phyloP scores from a whole-genome alignment of 2,329 filamentous ascomycete genomes.

The Trichoderma sp. region DNA sequence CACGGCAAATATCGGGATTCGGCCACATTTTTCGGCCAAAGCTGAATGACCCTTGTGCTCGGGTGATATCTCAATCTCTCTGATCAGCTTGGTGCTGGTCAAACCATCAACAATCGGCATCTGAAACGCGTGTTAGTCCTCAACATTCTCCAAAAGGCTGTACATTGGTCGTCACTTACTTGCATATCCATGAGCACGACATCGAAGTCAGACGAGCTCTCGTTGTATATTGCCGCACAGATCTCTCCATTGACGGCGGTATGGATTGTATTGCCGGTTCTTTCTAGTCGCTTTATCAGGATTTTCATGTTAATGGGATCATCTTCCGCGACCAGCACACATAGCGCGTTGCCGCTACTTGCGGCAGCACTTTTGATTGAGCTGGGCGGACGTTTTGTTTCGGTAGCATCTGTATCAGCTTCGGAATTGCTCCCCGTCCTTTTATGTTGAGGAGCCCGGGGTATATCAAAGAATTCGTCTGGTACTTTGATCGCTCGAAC shows the following conservation, averaged over 20 bases:
- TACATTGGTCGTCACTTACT: constrained; percentile 47
- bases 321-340: constrained; percentile 79
- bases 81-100: constrained; percentile 78
- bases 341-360: constrained; percentile 39
- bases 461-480: constrained; percentile 44
- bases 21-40: constrained; percentile 58
- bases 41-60: constrained; percentile 52
- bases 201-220: constrained; percentile 64
- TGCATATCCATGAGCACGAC: constrained; percentile 92
- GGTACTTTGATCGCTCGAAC: constrained; percentile 49
- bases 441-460: constrained; percentile 31
- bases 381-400: constrained; percentile 22
- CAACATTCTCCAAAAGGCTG: neutral
- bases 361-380: constrained; percentile 28
- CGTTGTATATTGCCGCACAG: constrained; percentile 69
- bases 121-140: constrained; percentile 44
- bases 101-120: constrained; percentile 92
- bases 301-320: constrained; percentile 85
- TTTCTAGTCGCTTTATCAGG: constrained; percentile 75
- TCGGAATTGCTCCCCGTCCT: constrained; percentile 42
- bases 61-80: constrained; percentile 62
- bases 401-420: constrained; percentile 27
- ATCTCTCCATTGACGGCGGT: constrained; percentile 82
- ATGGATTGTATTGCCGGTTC: constrained; percentile 67
- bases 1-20: constrained; percentile 80